Evolutionary conservation across 768 basidiomycete genomes (phyloP), one percentile per base, ranked within the genome.

Genomic region (Leucosporidium yakuticum): DNA sequence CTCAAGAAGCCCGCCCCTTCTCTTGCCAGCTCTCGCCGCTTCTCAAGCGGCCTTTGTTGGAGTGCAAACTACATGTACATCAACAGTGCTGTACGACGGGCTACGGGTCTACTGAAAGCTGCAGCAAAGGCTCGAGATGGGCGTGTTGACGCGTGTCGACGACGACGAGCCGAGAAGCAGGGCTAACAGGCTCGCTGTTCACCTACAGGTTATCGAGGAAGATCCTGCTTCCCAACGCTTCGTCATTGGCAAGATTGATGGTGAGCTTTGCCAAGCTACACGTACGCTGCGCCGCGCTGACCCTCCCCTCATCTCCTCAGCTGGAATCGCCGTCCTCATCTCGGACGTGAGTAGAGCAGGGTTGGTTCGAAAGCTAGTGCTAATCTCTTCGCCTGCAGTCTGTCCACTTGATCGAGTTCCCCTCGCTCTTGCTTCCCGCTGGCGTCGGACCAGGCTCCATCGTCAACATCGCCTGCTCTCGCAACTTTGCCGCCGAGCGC

Each of bases 391-490:
- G 15, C 12, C 1, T 77, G 17, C 20, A 93, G 95, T 21, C 91
- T 91, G 94, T 94, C 23, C 95, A 98, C 76, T 83, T 98, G 47
- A 95, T 99, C 74, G 95, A 99, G 79, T 99, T 98, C 78, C 96
- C 96, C 2, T 98, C 96, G 0, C 83, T 99, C 49, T 84, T 98
- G 1, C 82, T 98, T 11, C 96, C 96, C 1, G 90, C 93, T 0
- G 94, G 94, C 20, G 87, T 91, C 1, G 87, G 88, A 14, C 86
- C 94, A 0, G 96, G 96, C 8, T 96, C 92, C 25, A 97, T 99
- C 73, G 91, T 99, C 74, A 96, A 92, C 77, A 98, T 98, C 78
- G 87, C 93, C 4, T 94, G 98, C 20, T 85, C 90, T 76, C 88
- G 92, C 71, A 96, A 99, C 63, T 15, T 54, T 5, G 7, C 49